A percentile compares a stretch with the other conserved stretches of the same genome.
phyloP scores from a whole-genome alignment of 106 monocot genomes.

The Allium cepa region DNA sequence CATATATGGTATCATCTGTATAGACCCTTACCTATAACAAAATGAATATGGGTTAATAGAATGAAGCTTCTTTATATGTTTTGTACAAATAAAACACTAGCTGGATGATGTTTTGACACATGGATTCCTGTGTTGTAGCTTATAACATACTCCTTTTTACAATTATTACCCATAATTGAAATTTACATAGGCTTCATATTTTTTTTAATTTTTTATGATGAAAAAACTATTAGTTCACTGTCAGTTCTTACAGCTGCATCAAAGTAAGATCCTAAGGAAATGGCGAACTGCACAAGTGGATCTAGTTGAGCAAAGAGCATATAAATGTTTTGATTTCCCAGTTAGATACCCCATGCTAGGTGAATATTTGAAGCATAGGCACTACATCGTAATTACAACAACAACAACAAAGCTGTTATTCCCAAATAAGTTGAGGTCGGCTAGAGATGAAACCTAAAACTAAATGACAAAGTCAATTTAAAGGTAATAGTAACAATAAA shows the following conservation, averaged over 20 bases:
- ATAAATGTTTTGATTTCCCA: slow-evolving; percentile 33
- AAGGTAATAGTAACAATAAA: no score
- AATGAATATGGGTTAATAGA: background rate
- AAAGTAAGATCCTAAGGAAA: slow-evolving; percentile 55
- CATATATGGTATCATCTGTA: slow-evolving; percentile 39
- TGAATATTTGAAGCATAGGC: slow-evolving; percentile 20
- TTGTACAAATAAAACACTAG: no score
- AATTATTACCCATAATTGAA: no score
- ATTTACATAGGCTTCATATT: background rate
- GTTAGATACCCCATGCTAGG: slow-evolving; percentile 25
- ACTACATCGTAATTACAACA: slow-evolving; percentile 18
- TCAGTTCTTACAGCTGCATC: slow-evolving; percentile 56
- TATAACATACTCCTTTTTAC: no score
- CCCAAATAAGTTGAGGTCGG: no score
- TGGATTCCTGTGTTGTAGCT: no score
- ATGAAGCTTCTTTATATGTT: no score
- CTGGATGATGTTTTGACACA: no score
- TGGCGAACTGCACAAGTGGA: slow-evolving; percentile 79
- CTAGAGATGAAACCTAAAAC: no score
- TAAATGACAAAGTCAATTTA: no score
- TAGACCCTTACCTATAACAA: slow-evolving; percentile 49
- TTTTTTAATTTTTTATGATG: background rate
- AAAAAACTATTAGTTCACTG: background rate
- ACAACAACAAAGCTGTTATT: background rate
- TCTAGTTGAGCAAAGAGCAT: slow-evolving; percentile 47